Evolutionary conservation across 2,329 filamentous ascomycete species (phyloP).

Genomic region (Calonectria crousiana): DNA sequence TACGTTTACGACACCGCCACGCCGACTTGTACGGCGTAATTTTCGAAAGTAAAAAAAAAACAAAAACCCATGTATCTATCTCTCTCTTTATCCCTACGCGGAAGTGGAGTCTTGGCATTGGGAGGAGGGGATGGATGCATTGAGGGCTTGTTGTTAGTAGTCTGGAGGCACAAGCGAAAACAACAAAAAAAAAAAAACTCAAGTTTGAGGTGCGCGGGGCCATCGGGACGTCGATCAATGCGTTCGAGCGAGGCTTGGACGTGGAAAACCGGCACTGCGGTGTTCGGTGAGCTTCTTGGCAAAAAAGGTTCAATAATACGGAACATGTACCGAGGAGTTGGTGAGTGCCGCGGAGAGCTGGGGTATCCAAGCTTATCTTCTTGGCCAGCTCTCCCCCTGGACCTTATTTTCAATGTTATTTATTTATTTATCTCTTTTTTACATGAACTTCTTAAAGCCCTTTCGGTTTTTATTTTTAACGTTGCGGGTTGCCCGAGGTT

Average conservation of each 20-base stretch:
- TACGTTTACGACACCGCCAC: slow-evolving; percentile 42
- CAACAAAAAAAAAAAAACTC: background rate
- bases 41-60: background rate
- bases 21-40: slow-evolving; percentile 29
- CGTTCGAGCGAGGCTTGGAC: slow-evolving; percentile 1
- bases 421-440: background rate
- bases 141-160: too few relatives aligned
- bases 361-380: background rate
- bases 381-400: background rate
- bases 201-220: background rate
- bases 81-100: background rate
- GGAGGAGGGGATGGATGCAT: too few relatives aligned
- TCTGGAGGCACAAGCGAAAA: too few relatives aligned
- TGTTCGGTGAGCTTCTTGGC: background rate
- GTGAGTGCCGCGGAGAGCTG: background rate
- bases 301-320: background rate
- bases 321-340: background rate
- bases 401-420: background rate
- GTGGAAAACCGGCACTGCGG: background rate
- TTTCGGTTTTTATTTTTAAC: background rate
- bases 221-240: slow-evolving; percentile 1
- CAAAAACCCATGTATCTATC: background rate
- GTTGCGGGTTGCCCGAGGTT: background rate
- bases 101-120: background rate
- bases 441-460: background rate